Evolutionary conservation across 2,329 filamentous ascomycete species (phyloP), one percentile per base, ranked within the genome.

Genomic region (Fusarium proliferatum): DNA sequence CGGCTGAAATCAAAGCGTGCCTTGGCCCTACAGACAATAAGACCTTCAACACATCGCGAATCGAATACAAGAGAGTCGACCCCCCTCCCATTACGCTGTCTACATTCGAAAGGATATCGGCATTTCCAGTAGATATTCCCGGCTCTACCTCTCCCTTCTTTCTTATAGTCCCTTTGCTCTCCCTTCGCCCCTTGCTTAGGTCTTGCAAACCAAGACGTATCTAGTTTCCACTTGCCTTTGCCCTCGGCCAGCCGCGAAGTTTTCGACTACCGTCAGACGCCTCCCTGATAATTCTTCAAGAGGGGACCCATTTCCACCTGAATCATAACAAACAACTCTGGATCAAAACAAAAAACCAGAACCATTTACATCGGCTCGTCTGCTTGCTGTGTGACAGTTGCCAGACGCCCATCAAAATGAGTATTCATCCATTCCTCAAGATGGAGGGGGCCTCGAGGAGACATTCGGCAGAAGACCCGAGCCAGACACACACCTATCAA

Each of bases 41-140:
- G 30, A 61, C 75, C 75, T 73, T 77, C 64, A 65, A 78, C 75
- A 73, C 68, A 60, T 61, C 65, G 57, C 57, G 64, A 69, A 67
- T 64, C 43, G 69, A 76, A 74, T 81, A 81, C 79, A 82, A 82
- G 79, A 81, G 72, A 74, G 66, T 65, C 61, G 69, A 60, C 59
- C 48, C 65, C 77, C 80, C 77, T 80, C 77, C 65, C 70, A 61
- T 74, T 67, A 70, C 61, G 73, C 73, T 69, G 61, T 70, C 42
- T 67, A 74, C 74, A 73, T 74, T 41, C 57, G 64, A 64, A 63
- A 52, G 65, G 53, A 60, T 68, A 53, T 72, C 72, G 69, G 64
- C 53, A 69, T 69, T 79, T 62, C 69, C 41, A 39, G 34, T 69
- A 28, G 19, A 69, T 68, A 69, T 69, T 70, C 63, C 73, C 68